Evolutionary conservation across 2,329 filamentous ascomycete species (phyloP).

Genomic region (Taxawa tesnikishii): DNA sequence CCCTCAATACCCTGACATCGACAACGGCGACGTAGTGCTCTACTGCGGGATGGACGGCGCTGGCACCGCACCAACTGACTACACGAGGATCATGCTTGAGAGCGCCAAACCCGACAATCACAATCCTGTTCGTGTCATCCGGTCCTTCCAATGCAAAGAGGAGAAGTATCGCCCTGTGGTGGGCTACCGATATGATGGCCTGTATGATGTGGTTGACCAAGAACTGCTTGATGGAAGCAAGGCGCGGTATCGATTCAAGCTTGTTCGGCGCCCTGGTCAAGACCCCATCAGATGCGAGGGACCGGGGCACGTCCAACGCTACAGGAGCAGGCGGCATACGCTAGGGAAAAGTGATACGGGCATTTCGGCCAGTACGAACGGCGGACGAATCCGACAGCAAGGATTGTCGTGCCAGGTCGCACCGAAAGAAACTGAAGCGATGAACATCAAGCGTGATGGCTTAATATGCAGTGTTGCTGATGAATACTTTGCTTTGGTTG

Average conservation of each 20-base stretch:
- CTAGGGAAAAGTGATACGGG: no score
- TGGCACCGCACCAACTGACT: conserved; percentile 19
- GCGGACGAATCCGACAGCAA: no score
- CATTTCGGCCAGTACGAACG: no score
- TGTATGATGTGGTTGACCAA: conserved; percentile 35
- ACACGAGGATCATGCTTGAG: conserved; percentile 32
- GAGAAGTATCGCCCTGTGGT: conserved; percentile 31
- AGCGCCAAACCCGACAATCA: conserved; percentile 22
- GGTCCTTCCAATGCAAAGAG: conserved; percentile 27
- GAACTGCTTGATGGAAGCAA: conserved; percentile 26
- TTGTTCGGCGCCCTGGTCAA: conserved; percentile 32
- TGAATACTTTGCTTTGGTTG: no score
- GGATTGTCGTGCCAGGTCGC: no score
- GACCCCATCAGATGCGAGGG: conserved; percentile 32
- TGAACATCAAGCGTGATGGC: no score
- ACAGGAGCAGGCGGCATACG: conserved; percentile 21
- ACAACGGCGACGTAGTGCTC: conserved; percentile 35
- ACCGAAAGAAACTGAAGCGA: no score
- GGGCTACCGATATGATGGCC: conserved; percentile 46
- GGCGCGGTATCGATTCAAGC: conserved; percentile 35
- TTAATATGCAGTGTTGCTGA: no score
- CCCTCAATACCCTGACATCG: conserved; percentile 32
- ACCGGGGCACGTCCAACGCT: conserved; percentile 30
- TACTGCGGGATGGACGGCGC: conserved; percentile 40
- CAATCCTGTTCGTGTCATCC: conserved; percentile 38